These are phyloP conservation scores for Colletotrichum sp. DNA, from an alignment of 2,329 filamentous ascomycete genomes.

Conservation along the genomic window DNA sequence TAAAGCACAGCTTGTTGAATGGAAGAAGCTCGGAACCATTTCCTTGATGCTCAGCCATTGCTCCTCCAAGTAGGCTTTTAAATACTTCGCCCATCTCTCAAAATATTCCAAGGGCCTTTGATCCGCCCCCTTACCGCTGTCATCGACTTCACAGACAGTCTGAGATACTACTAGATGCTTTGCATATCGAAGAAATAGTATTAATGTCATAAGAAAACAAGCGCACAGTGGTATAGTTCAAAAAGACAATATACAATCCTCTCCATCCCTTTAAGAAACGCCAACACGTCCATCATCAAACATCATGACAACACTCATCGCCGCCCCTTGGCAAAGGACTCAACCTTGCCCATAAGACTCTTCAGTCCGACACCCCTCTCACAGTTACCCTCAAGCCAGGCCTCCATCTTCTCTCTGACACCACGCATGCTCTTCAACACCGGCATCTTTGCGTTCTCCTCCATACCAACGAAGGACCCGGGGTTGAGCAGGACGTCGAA, in stretches of 20 bases:
- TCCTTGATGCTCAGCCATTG: no score
- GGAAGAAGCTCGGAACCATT: no score
- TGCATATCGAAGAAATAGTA: background rate
- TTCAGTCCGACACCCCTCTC: constrained; percentile 81
- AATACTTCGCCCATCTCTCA: background rate
- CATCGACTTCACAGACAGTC: background rate
- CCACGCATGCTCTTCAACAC: constrained; percentile 71
- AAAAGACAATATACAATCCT: background rate
- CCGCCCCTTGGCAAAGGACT: constrained; percentile 48
- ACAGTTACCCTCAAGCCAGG: constrained; percentile 78
- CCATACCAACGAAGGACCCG: constrained; percentile 63
- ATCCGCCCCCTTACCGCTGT: background rate
- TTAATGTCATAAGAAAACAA: background rate
- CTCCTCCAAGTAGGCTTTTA: no score
- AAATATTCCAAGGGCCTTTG: fast-evolving
- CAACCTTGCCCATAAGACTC: constrained; percentile 68
- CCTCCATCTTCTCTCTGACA: constrained; percentile 81
- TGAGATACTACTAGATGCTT: background rate
- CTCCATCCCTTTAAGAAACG: background rate
- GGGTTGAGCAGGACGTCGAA: constrained; percentile 91
- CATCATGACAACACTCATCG: constrained; percentile 22
- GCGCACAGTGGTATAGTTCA: constrained; percentile 18
- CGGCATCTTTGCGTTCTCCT: constrained; percentile 73
- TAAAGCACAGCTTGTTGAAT: no score
- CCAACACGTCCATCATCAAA: constrained; percentile 3